Base-by-base conservation (phyloP, 2,329 filamentous ascomycete genomes). In the Ascochyta lentis region DNA sequence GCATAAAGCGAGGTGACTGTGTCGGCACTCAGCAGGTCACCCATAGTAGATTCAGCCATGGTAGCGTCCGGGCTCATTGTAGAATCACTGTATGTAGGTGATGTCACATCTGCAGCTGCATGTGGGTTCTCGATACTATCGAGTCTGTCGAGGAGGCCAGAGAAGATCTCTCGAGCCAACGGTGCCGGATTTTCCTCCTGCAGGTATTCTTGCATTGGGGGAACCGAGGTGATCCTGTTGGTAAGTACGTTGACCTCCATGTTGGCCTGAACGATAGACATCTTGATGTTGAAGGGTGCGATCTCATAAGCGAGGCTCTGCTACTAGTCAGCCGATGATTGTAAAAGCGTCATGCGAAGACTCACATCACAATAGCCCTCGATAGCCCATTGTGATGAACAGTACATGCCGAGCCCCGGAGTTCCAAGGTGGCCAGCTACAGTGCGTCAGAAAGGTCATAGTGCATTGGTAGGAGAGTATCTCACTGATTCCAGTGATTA, bases 191-290 rank as follows among this genome's bases (percentile, higher is more conserved):
- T 92, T 61, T 84, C 84, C 52, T 86, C 83, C 55, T 85, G 85
- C 7, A 89, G 84, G 67, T 90, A 90, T 58, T 86, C 86, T 1
- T 84, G 82, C 70, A 96, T 84, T 33, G 88, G 87, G 5, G 94
- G 93, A 3, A 91, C 90, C 64, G 94, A 91, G 44, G 88, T 89
- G 66, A 98, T 89, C 52, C 89, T 88, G 77, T 96, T 96, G 26
- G 91, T 95, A 54, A 98, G 82, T 29, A 92, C 87, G 61, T 89
- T 87, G 59, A 96, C 91, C 79, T 98, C 94, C 78, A 96, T 92
- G 76, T 92, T 96, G 24, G 93, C 92, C 80, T 99, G 94, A 40
- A 99, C 89, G 64, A 98, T 93, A 37, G 92, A 97, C 75, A 98
- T 86, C 76, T 94, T 96, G 79, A 98, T 87, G 77, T 97, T 97